phyloP scores from a whole-genome alignment of 169 alveolate species.

The Plasmodium knowlesi region DNA sequence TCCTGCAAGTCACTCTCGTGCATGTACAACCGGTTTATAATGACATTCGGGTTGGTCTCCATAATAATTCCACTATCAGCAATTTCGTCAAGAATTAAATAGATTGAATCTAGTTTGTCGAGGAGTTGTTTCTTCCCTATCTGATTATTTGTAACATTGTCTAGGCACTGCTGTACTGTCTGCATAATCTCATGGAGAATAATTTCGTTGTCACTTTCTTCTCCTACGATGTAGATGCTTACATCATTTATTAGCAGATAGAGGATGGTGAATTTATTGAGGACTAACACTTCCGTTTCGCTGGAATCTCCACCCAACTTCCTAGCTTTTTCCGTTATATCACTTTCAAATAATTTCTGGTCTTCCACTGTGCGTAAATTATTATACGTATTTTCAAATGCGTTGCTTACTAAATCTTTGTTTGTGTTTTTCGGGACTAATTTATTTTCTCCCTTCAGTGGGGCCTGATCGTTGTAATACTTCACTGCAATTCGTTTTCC shows the following conservation, averaged over 20 bases:
- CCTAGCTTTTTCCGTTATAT: slow-evolving; percentile 58
- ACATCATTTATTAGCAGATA: slow-evolving; percentile 43
- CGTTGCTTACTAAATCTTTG: slow-evolving; percentile 20
- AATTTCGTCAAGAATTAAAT: slow-evolving; percentile 81
- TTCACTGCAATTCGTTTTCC: slow-evolving; percentile 85
- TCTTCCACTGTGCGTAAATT: slow-evolving; percentile 43
- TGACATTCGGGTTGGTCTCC: slow-evolving; percentile 46
- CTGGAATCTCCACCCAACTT: slow-evolving; percentile 59
- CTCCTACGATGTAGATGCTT: slow-evolving; percentile 76
- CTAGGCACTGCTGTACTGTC: slow-evolving; percentile 75
- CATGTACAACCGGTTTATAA: slow-evolving; percentile 45
- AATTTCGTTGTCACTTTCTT: slow-evolving; percentile 79
- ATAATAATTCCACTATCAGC: slow-evolving; percentile 82
- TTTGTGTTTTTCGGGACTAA: neutral
- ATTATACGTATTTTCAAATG: slow-evolving; percentile 44
- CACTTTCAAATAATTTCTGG: slow-evolving; percentile 15
- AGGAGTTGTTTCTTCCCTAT: slow-evolving; percentile 75
- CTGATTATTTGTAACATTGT: slow-evolving; percentile 77
- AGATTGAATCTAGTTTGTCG: slow-evolving; percentile 81
- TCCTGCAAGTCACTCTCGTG: slow-evolving; percentile 57
- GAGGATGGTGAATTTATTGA: slow-evolving; percentile 63
- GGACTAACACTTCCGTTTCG: slow-evolving; percentile 67
- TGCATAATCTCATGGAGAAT: slow-evolving; percentile 77
- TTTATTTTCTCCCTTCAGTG: slow-evolving; percentile 28
- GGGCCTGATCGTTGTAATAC: slow-evolving; percentile 70